Base-by-base conservation (phyloP, 306 rosid species). In the Abrus precatorius region DNA sequence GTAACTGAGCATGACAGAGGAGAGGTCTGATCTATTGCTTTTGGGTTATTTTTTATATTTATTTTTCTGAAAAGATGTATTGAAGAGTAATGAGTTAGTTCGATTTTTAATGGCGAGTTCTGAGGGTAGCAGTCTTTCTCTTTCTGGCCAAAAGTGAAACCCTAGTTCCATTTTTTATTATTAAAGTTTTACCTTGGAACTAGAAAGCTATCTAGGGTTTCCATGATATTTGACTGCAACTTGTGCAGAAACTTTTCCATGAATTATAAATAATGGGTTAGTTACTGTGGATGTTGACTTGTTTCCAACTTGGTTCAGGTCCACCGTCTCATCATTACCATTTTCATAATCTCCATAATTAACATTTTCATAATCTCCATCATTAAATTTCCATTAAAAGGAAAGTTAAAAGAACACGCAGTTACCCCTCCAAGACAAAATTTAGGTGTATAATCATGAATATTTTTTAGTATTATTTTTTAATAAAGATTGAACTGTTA, bases 251-350 rank as follows among this genome's bases (percentile, higher is more conserved):
- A 67, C 85, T 83, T 89, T 80, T 87, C 68, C 84, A 82, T 74
- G 71, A 79, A 69, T 83, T 69, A 47, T 79, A 50, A 74, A 63
- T 77, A 40, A 84, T 33, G 64, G 75, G 76, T 80, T 79, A 45
- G 80, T 68, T 71, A 71, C 90, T 89, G 90, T 77, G 71, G 89
- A 84, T 86, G 92, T 89, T 86, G 93, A 92, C 95, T 62, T 69
- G 57, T 47, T 86, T 72, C 66, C 75, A 63, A 71, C 84, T 64
- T 65, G 80, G 67, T 50, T 85, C 89, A 57, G 77, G 55, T 29
- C 88, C 70, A 38, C 50, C 2, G 82, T 80, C 82, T 72, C 77
- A 56, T 86, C 80, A 64, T 74, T 85, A 86, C 82, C 85, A 62
- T 79, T 74, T 49, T 63, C 20, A 48, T 56, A 50, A 27, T 20